A percentile compares a stretch with the other conserved stretches of the same genome.
Evolutionary conservation across 225 moss, liverwort and hornwort genomes (phyloP).

Genomic region (Takakia lepidozioides): DNA sequence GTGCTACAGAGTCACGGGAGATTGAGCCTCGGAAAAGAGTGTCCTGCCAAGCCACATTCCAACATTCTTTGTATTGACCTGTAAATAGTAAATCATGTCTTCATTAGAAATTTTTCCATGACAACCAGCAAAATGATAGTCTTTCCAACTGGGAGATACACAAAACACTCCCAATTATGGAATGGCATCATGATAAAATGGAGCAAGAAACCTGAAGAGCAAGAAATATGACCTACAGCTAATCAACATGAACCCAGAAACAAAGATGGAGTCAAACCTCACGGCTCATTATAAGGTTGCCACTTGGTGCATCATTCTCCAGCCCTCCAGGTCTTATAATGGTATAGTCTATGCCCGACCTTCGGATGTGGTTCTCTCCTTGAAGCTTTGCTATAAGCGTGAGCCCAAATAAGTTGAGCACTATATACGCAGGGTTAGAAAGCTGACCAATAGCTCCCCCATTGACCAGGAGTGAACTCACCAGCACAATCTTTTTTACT

Average conservation of each 20-base stretch:
- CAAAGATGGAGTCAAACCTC: no score
- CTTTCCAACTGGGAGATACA: no score
- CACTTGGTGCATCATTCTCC: slow-evolving; percentile 68
- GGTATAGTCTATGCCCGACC: slow-evolving; percentile 80
- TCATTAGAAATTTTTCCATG: no score
- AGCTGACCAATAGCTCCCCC: slow-evolving; percentile 71
- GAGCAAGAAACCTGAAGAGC: no score
- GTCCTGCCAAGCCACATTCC: slow-evolving; percentile 28
- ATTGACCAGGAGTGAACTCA: slow-evolving; percentile 66
- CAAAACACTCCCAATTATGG: no score
- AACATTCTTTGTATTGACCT: no score
- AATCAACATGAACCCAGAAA: no score
- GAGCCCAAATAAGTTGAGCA: slow-evolving; percentile 72
- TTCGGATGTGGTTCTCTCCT: slow-evolving; percentile 67
- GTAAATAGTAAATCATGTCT: no score
- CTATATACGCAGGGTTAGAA: slow-evolving; percentile 66
- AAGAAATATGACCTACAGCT: no score
- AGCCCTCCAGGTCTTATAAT: slow-evolving; percentile 79
- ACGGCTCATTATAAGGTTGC: slow-evolving; percentile 41
- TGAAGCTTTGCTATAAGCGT: slow-evolving; percentile 74
- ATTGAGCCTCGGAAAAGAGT: slow-evolving; percentile 63
- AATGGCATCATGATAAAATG: no score
- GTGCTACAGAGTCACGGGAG: slow-evolving; percentile 70
- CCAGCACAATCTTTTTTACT: slow-evolving; percentile 56
- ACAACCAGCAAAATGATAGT: no score